Evolutionary conservation across 2,329 filamentous ascomycete genomes (phyloP).

Genomic region (Fusarium solani-melongenae): DNA sequence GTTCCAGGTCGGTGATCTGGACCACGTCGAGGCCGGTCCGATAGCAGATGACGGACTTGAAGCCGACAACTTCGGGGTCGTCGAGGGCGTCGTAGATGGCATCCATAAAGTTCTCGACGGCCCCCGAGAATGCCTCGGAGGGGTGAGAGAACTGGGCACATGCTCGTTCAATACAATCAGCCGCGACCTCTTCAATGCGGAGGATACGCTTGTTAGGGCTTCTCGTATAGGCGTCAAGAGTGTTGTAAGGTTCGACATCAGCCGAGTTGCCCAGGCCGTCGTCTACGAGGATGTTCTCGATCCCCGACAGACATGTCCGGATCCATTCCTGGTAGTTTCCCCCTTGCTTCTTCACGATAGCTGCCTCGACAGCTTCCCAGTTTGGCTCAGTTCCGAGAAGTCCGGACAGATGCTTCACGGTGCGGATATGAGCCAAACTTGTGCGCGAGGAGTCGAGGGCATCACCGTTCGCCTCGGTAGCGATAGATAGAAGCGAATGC

Average conservation of each 20-base stretch:
- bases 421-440: slow-evolving; percentile 76
- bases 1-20: slow-evolving; percentile 54
- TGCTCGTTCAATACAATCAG: slow-evolving; percentile 65
- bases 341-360: slow-evolving; percentile 54
- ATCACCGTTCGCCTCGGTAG: slow-evolving; percentile 77
- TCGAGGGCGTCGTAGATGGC: slow-evolving; percentile 67
- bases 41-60: slow-evolving; percentile 88
- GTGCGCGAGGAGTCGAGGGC: slow-evolving; percentile 71
- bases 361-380: slow-evolving; percentile 66
- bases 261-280: slow-evolving; percentile 73
- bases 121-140: slow-evolving; percentile 46
- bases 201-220: slow-evolving; percentile 78
- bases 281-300: slow-evolving; percentile 81
- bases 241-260: slow-evolving; percentile 68
- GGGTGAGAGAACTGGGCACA: slow-evolving; percentile 47
- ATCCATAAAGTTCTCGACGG: slow-evolving; percentile 50
- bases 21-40: slow-evolving; percentile 76
- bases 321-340: slow-evolving; percentile 67
- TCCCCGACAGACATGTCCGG: slow-evolving; percentile 74
- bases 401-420: slow-evolving; percentile 73
- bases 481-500: slow-evolving; percentile 68
- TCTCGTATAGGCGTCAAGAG: slow-evolving; percentile 74
- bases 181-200: slow-evolving; percentile 79
- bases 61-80: slow-evolving; percentile 77
- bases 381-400: slow-evolving; percentile 73